phyloP scores from a whole-genome alignment of 139 green algal species.

The Zygnema circumcarinatum region DNA sequence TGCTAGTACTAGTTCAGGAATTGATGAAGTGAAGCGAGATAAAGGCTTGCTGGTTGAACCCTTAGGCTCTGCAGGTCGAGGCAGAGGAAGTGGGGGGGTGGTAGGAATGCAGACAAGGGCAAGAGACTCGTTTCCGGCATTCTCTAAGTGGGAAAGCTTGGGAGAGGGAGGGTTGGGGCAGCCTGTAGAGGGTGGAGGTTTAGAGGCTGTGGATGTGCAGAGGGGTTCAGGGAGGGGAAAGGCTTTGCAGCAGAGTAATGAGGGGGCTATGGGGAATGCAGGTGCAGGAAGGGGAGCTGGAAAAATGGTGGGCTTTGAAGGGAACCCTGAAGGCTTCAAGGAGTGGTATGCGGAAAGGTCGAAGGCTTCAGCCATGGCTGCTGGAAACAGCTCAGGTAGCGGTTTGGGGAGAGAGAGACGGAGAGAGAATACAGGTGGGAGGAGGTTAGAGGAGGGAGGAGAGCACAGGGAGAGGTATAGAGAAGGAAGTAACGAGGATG shows the following conservation, averaged over 20 bases:
- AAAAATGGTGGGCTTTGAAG: background rate
- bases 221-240: background rate
- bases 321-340: background rate
- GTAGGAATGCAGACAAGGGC: too few relatives aligned
- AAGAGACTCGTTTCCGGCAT: too few relatives aligned
- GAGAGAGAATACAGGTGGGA: background rate
- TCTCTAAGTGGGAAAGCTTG: too few relatives aligned
- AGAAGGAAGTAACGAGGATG: background rate
- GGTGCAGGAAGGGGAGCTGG: background rate
- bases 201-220: background rate
- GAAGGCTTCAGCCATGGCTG: background rate
- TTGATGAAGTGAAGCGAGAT: background rate
- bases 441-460: background rate
- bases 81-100: background rate
- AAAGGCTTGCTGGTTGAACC: background rate
- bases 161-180: too few relatives aligned
- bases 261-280: background rate
- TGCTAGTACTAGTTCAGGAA: background rate
- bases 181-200: too few relatives aligned
- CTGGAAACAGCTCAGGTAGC: background rate
- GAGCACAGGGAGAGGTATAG: background rate
- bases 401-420: background rate
- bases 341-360: slow-evolving; percentile 16
- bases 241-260: background rate
- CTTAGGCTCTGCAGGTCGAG: background rate